Evolutionary conservation across 2,329 filamentous ascomycete genomes (phyloP).

Genomic region (Ophiostoma ips): DNA sequence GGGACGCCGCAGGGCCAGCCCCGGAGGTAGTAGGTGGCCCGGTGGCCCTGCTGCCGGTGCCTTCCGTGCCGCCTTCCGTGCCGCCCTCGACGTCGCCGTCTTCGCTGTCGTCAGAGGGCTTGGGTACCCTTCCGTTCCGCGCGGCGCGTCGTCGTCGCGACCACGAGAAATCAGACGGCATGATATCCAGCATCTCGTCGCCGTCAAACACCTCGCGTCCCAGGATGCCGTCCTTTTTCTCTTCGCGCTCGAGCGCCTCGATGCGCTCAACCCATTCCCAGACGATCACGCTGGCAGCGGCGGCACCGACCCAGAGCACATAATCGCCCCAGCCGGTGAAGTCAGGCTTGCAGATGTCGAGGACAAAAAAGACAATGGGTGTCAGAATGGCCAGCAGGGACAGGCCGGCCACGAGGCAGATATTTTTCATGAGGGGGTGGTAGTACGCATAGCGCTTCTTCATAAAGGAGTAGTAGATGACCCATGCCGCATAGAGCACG

Average conservation of each 20-base stretch:
- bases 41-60: too few relatives aligned
- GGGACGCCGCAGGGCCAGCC: neutral
- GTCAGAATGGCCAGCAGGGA: constrained; percentile 74
- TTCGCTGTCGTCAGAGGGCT: constrained; percentile 12
- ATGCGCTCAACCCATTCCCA: constrained; percentile 98
- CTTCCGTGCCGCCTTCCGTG: neutral
- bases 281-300: constrained; percentile 87
- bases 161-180: constrained; percentile 37
- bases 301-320: constrained; percentile 89
- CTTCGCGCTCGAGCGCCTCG: constrained; percentile 79
- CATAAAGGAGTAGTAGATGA: constrained; percentile 84
- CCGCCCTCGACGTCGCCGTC: constrained; percentile 24
- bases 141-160: constrained; percentile 20
- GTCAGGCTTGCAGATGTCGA: constrained; percentile 74
- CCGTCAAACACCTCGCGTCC: constrained; percentile 87
- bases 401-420: constrained; percentile 63
- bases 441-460: constrained; percentile 87
- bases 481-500: constrained; percentile 81
- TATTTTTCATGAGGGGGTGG: constrained; percentile 81
- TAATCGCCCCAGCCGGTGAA: constrained; percentile 92
- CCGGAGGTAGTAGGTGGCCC: neutral
- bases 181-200: constrained; percentile 72
- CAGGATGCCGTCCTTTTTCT: constrained; percentile 85
- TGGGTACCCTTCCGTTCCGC: neutral
- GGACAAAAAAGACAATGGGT: constrained; percentile 82